Evolutionary conservation across 805 yeast genomes (phyloP).

Genomic region (Ogataea nitratoaversa): DNA sequence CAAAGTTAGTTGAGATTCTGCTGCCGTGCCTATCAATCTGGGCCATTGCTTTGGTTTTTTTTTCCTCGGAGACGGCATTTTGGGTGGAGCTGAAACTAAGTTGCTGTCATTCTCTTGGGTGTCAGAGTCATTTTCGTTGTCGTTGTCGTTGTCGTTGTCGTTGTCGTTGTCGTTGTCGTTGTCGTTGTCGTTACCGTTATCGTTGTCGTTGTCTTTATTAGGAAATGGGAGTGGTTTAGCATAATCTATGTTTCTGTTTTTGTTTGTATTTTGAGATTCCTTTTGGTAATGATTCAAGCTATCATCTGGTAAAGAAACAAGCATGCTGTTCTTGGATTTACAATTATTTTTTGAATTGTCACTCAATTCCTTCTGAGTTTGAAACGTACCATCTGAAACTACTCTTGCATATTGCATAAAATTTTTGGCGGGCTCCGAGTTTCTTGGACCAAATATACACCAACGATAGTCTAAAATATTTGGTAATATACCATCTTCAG

Average conservation of each 20-base stretch:
- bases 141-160: neutral
- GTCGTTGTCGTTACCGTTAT: neutral
- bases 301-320: neutral
- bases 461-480: conserved; percentile 43
- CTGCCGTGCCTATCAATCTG: conserved; percentile 41
- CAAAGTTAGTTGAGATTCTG: conserved; percentile 31
- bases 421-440: conserved; percentile 18
- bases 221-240: no score
- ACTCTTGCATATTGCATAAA: conserved; percentile 19
- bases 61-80: conserved; percentile 53
- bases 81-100: conserved; percentile 21
- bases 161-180: neutral
- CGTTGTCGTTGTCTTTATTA: neutral
- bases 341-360: neutral
- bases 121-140: neutral
- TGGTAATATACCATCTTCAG: conserved; percentile 36
- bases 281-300: neutral
- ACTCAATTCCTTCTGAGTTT: conserved; percentile 9
- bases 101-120: conserved; percentile 6
- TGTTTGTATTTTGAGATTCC: neutral
- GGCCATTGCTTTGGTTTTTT: conserved; percentile 43
- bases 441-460: conserved; percentile 47
- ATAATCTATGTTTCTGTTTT: neutral
- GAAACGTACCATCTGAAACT: conserved; percentile 19
- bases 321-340: neutral